Evolutionary conservation across 1,139 yeast species (phyloP).

Genomic region (Hemisphaericaspora subhashii): DNA sequence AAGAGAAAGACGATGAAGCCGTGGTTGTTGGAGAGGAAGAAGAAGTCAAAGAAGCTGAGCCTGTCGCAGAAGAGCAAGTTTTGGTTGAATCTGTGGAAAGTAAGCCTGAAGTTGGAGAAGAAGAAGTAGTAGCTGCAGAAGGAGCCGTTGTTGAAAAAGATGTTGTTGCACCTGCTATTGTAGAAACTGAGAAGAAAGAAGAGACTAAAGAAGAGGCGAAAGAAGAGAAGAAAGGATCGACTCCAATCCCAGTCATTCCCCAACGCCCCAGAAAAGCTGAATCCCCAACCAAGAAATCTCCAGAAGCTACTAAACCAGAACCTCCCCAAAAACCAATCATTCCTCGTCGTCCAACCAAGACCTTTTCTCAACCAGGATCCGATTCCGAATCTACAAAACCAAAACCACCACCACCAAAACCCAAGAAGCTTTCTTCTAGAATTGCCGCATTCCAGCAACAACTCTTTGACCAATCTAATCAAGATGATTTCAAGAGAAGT

Average conservation of each 20-base stretch:
- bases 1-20: slow-evolving; percentile 9
- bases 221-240: too few species aligned
- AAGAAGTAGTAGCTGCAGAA: not conserved
- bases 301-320: not conserved
- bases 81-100: slow-evolving; percentile 5
- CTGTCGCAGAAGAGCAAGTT: too few species aligned
- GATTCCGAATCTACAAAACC: slow-evolving; percentile 12
- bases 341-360: slow-evolving; percentile 14
- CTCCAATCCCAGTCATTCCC: not conserved
- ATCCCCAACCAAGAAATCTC: not conserved
- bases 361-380: slow-evolving; percentile 10
- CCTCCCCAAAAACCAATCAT: slow-evolving; percentile 1
- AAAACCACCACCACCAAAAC: slow-evolving; percentile 64
- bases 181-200: not conserved
- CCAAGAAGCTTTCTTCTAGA: slow-evolving; percentile 72
- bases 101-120: slow-evolving; percentile 8
- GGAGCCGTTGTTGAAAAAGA: not conserved
- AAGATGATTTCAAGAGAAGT: not conserved
- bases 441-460: slow-evolving; percentile 76
- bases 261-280: slow-evolving; percentile 1
- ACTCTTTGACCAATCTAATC: slow-evolving; percentile 30
- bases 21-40: not conserved
- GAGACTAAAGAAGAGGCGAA: not conserved
- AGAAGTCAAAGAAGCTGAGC: not conserved
- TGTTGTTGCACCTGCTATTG: not conserved